These are phyloP conservation scores for Tricholoma hemisulphureum DNA, from an alignment of 768 basidiomycete species.

Conservation along the genomic window DNA sequence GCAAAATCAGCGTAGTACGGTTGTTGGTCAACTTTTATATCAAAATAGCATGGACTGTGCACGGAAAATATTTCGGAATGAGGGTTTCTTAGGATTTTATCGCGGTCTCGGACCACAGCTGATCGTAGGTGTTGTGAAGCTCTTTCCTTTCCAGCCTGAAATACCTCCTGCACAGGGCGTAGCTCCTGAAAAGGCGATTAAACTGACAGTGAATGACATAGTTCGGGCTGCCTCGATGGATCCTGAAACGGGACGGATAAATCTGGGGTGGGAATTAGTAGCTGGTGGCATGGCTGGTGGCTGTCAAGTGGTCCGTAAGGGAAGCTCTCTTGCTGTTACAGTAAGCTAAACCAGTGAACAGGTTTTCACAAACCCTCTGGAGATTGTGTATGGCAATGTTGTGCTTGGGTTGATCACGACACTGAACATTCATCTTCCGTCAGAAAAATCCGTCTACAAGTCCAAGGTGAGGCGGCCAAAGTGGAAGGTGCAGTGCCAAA, in stretches of 20 bases:
- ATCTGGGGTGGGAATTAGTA: slow-evolving; percentile 83
- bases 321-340: slow-evolving; percentile 1
- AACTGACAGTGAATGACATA: slow-evolving; percentile 93
- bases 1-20: slow-evolving; percentile 96
- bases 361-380: slow-evolving; percentile 97
- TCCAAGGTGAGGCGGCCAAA: slow-evolving; percentile 95
- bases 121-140: slow-evolving; percentile 51
- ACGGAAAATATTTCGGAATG: slow-evolving; percentile 89
- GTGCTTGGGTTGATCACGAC: slow-evolving; percentile 2
- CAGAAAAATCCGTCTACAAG: slow-evolving; percentile 89
- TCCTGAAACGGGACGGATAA: slow-evolving; percentile 94
- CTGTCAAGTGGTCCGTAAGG: slow-evolving; percentile 87
- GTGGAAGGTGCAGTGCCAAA: slow-evolving; percentile 75
- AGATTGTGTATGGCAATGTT: slow-evolving; percentile 73
- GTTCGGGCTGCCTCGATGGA: slow-evolving; percentile 83
- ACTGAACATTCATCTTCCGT: slow-evolving; percentile 9
- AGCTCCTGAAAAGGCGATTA: slow-evolving; percentile 97
- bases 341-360: slow-evolving; percentile 30
- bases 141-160: background rate
- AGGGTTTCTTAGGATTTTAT: slow-evolving; percentile 95
- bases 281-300: slow-evolving; percentile 95
- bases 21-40: slow-evolving; percentile 96
- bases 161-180: slow-evolving; percentile 60
- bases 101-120: slow-evolving; percentile 94
- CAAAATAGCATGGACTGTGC: slow-evolving; percentile 96